phyloP scores from a whole-genome alignment of 257 asterid genomes.

The Scutellaria minor region DNA sequence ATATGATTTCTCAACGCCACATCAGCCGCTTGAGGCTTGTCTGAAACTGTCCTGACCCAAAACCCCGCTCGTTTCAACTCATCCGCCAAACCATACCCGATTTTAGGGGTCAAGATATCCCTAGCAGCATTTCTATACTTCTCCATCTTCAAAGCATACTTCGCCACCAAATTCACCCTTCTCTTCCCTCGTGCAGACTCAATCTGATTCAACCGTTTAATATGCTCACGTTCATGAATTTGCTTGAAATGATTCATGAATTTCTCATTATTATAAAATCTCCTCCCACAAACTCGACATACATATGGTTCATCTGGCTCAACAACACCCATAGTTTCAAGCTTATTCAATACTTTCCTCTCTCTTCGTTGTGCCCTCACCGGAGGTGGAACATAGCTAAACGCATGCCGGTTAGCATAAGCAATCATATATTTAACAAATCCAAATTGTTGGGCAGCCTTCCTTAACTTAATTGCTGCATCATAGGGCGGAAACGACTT shows the following conservation, averaged over 20 bases:
- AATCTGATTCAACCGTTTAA: conserved; percentile 77
- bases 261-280: conserved; percentile 67
- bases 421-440: conserved; percentile 72
- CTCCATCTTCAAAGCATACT: conserved; percentile 81
- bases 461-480: conserved; percentile 71
- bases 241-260: conserved; percentile 78
- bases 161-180: conserved; percentile 76
- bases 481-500: conserved; percentile 75
- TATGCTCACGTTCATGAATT: conserved; percentile 80
- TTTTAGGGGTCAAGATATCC: conserved; percentile 73
- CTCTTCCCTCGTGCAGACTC: conserved; percentile 82
- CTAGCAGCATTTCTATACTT: conserved; percentile 78
- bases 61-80: conserved; percentile 86
- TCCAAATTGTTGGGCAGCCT: conserved; percentile 73
- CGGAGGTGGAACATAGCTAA: conserved; percentile 75
- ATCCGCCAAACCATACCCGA: conserved; percentile 77
- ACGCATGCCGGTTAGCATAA: conserved; percentile 76
- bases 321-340: conserved; percentile 61
- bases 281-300: conserved; percentile 92
- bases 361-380: conserved; percentile 59
- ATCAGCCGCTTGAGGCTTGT: conserved; percentile 84
- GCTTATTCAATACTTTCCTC: conserved; percentile 51
- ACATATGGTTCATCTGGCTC: conserved; percentile 60
- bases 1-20: conserved; percentile 66
- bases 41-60: conserved; percentile 73